Evolutionary conservation across 148 eudicot species (phyloP).

Genomic region (Euryodendron excelsum): DNA sequence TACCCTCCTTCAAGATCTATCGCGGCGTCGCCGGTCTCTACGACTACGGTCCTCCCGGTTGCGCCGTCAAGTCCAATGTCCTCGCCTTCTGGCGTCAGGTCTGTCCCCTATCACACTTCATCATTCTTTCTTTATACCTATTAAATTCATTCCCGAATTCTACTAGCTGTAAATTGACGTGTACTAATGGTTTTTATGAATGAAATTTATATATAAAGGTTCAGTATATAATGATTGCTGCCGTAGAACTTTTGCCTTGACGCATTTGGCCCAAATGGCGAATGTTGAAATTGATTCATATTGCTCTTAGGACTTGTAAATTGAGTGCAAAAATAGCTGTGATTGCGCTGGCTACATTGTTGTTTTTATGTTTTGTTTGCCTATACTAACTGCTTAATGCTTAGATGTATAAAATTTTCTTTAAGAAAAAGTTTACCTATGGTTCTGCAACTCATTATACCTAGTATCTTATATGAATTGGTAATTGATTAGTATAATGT

Average conservation of each 20-base stretch:
- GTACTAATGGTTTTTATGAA: no score
- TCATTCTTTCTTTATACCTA: background rate
- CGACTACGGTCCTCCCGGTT: constrained; percentile 95
- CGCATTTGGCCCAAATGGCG: background rate
- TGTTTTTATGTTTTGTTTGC: background rate
- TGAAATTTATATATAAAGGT: no score
- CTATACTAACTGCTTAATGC: background rate
- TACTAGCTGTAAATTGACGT: background rate
- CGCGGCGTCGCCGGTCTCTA: constrained; percentile 86
- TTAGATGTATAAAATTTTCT: no score
- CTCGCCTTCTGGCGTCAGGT: constrained; percentile 97
- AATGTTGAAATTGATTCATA: background rate
- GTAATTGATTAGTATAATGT: background rate
- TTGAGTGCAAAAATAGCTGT: background rate
- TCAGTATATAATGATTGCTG: no score
- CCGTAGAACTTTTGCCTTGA: background rate
- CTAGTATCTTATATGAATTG: background rate
- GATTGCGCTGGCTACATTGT: background rate
- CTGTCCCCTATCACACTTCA: background rate
- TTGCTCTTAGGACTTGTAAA: background rate
- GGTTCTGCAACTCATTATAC: background rate
- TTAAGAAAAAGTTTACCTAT: no score
- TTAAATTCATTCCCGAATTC: background rate
- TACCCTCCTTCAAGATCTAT: constrained; percentile 83
- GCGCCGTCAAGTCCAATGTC: constrained; percentile 80